Evolutionary conservation across 371 early-diverging fungal species (phyloP), one percentile per base, ranked within the genome.

Genomic region (Synchytrium microbalum): DNA sequence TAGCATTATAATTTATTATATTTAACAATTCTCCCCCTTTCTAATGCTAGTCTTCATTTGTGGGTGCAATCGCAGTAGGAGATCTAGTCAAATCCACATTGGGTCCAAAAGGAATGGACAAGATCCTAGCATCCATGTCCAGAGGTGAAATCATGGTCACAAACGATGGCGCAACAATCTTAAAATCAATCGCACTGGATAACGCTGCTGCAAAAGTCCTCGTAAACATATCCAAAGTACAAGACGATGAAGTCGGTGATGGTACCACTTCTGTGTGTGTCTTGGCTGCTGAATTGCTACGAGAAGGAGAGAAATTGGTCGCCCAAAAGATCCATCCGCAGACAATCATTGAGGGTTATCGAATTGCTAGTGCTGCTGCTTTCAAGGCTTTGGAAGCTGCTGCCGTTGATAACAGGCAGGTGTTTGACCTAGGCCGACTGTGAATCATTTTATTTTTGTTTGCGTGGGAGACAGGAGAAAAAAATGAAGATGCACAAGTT

Each of bases 181-280:
- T 99, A 54, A 99, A 99, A 76, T 95, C 95, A 53, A 93, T 99
- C 66, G 90, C 92, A 19, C 86, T 99, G 51, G 98, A 99, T 77
- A 96, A 96, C 74, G 92, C 99, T 3, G 95, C 98, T 33, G 99
- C 99, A 65, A 96, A 97, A 79, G 94, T 99, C 16, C 81, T 99
- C 56, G 97, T 99, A 67, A 96, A 93, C 81, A 88, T 92, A 62
- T 96, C 98, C 65, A 94, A 97, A 74, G 98, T 95, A 14, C 99
- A 99, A 82, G 99, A 99, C 78, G 96, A 95, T 77, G 99, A 99
- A 79, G 99, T 99, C 27, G 99, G 99, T 62, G 99, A 99, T 79
- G 99, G 99, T 57, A 99, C 99, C 16, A 99, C 99, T 29, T 93
- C 97, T 2, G 98, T 99, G 19, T 95, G 97, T 72, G 96, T 99